Percentiles rank a stretch among this genome's conserved stretches.
phyloP scores from a whole-genome alignment of 768 basidiomycete species.

The Baorangia bicolor region DNA sequence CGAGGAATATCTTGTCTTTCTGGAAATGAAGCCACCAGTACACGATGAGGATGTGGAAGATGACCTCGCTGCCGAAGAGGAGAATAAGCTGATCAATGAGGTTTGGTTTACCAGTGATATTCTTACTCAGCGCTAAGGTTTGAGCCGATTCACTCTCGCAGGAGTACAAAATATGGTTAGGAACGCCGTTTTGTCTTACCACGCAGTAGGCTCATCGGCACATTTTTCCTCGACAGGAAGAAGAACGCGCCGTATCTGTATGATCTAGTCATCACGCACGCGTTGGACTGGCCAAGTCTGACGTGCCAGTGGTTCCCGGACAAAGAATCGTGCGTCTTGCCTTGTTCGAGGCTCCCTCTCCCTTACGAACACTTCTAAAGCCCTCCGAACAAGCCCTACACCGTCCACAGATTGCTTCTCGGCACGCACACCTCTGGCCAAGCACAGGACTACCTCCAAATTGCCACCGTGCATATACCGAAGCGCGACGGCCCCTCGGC shows the following conservation, averaged over 20 bases:
- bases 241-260: slow-evolving; percentile 98
- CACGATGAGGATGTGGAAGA: slow-evolving; percentile 71
- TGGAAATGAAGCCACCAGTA: slow-evolving; percentile 45
- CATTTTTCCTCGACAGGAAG: slow-evolving; percentile 55
- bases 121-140: not conserved
- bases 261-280: slow-evolving; percentile 96
- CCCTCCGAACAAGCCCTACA: slow-evolving; percentile 90
- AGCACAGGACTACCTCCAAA: slow-evolving; percentile 92
- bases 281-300: slow-evolving; percentile 95
- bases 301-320: slow-evolving; percentile 99
- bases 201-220: not conserved
- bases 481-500: slow-evolving; percentile 69
- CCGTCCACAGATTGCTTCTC: slow-evolving; percentile 88
- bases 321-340: slow-evolving; percentile 75
- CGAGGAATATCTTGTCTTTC: not conserved
- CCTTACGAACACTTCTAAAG: slow-evolving; percentile 39
- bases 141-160: slow-evolving; percentile 29
- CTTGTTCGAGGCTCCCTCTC: not conserved
- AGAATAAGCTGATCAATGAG: slow-evolving; percentile 87
- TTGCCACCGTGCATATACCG: slow-evolving; percentile 91
- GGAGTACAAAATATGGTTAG: slow-evolving; percentile 86
- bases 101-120: slow-evolving; percentile 41
- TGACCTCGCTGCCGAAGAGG: slow-evolving; percentile 79
- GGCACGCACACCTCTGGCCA: slow-evolving; percentile 98
- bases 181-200: slow-evolving; percentile 8